phyloP scores from a whole-genome alignment of 495 filamentous ascomycete species.

The Acidomyces sp. region DNA sequence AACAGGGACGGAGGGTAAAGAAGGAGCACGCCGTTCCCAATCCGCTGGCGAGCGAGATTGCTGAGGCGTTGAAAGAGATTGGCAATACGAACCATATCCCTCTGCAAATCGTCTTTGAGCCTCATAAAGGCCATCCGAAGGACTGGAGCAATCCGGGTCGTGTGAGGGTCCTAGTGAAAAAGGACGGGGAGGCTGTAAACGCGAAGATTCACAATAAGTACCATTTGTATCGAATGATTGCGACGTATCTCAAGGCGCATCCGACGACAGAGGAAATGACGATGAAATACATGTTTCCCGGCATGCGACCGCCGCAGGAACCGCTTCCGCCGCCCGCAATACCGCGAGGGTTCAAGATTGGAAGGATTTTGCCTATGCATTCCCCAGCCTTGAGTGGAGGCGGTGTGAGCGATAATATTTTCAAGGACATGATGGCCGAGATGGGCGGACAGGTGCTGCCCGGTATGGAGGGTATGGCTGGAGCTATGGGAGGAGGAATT shows the following conservation, averaged over 20 bases:
- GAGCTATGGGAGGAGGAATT: not conserved
- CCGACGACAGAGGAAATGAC: conserved; percentile 60
- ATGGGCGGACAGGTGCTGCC: conserved; percentile 47
- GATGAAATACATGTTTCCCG: conserved; percentile 50
- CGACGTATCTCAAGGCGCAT: conserved; percentile 57
- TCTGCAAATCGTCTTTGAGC: conserved; percentile 69
- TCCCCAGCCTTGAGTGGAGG: conserved; percentile 81
- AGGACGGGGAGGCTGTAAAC: conserved; percentile 35
- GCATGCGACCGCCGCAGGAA: conserved; percentile 47
- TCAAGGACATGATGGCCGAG: conserved; percentile 95
- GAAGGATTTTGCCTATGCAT: conserved; percentile 68
- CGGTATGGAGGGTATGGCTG: conserved; percentile 32
- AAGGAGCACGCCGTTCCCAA: conserved; percentile 60
- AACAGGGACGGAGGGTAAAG: conserved; percentile 66
- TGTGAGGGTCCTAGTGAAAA: conserved; percentile 64
- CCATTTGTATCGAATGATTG: conserved; percentile 68
- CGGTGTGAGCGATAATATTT: conserved; percentile 87
- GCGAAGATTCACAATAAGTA: conserved; percentile 70
- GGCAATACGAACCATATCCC: conserved; percentile 24
- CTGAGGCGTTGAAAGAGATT: conserved; percentile 62
- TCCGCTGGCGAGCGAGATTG: conserved; percentile 80
- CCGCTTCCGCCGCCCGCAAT: conserved; percentile 57
- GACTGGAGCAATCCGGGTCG: conserved; percentile 96
- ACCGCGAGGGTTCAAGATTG: conserved; percentile 87
- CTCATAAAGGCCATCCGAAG: conserved; percentile 82